Conservation (phyloP, 768 basidiomycete genomes). For the Agrocybe praecox region DNA sequence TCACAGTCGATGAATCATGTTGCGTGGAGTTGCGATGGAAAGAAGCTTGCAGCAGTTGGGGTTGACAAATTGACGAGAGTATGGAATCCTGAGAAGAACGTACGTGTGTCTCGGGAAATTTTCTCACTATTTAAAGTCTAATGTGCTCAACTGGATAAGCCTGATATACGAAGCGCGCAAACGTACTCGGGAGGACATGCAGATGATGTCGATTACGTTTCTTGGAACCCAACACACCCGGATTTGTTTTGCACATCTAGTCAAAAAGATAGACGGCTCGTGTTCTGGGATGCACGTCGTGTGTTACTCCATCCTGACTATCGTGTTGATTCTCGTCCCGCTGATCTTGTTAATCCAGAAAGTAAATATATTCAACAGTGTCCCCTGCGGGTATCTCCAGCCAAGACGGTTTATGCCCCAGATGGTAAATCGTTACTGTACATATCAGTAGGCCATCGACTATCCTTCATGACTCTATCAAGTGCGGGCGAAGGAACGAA, state of each 20-base stretch:
- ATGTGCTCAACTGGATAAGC: constrained; percentile 36
- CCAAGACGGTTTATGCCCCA: constrained; percentile 70
- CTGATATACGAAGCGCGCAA: constrained; percentile 69
- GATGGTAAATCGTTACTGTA: constrained; percentile 70
- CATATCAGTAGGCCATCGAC: constrained; percentile 58
- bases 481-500: constrained; percentile 53
- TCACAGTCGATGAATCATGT: constrained; percentile 73
- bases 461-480: constrained; percentile 62
- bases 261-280: constrained; percentile 71
- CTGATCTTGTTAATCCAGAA: constrained; percentile 43
- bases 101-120: constrained; percentile 34
- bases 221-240: constrained; percentile 86
- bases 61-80: constrained; percentile 77
- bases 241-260: constrained; percentile 83
- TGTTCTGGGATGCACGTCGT: constrained; percentile 89
- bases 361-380: constrained; percentile 67
- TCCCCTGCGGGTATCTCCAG: constrained; percentile 59
- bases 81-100: constrained; percentile 81
- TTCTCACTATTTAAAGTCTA: background rate
- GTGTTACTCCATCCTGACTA: constrained; percentile 20
- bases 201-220: constrained; percentile 80
- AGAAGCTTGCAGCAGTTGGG: constrained; percentile 79
- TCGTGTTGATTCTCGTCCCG: background rate
- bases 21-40: constrained; percentile 85
- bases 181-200: constrained; percentile 71